These are phyloP conservation scores for Gossypium trilobum DNA, from an alignment of 441 rosid genomes.

Conservation along the genomic window DNA sequence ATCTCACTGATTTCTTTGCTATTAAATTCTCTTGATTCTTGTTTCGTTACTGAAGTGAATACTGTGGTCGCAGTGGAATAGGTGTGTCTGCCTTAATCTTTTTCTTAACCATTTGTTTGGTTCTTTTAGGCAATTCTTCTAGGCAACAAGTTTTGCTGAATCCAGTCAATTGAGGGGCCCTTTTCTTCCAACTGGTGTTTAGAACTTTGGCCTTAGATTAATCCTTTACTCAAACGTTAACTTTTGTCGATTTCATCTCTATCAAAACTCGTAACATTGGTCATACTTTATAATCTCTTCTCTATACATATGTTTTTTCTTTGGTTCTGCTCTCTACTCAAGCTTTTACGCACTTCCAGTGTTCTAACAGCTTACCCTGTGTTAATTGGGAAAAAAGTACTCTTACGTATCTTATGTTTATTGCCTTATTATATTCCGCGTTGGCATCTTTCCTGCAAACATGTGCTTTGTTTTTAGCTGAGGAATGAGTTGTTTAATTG, in stretches of 20 bases:
- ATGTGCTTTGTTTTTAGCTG: not conserved
- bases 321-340: not conserved
- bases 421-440: not conserved
- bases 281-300: not conserved
- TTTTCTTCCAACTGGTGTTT: not conserved
- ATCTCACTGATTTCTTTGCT: not conserved
- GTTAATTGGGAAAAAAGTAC: not conserved
- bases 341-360: not conserved
- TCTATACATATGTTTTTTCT: not conserved
- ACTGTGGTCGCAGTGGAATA: too few species aligned
- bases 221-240: not conserved
- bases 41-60: not conserved
- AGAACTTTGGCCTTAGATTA: not conserved
- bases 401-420: not conserved
- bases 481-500: not conserved
- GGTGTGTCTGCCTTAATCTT: too few species aligned
- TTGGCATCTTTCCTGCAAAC: not conserved
- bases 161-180: not conserved
- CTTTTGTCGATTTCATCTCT: not conserved
- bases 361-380: not conserved
- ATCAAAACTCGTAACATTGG: not conserved
- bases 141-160: not conserved
- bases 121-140: too few species aligned
- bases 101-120: too few species aligned
- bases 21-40: not conserved